Evolutionary conservation across 495 filamentous ascomycete genomes (phyloP), one percentile per base, ranked within the genome.

Genomic region (Penicillium coffeae): DNA sequence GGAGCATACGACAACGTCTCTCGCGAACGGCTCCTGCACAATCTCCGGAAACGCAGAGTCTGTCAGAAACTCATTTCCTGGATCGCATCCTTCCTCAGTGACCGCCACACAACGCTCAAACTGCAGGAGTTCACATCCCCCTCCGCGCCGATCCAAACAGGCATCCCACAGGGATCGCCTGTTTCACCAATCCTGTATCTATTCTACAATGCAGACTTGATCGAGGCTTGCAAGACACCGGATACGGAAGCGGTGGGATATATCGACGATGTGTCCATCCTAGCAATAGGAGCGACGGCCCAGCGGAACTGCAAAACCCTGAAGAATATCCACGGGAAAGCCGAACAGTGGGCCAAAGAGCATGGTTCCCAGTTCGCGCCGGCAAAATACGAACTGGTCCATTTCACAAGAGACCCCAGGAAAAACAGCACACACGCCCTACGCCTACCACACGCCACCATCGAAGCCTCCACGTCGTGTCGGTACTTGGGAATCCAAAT

Each of bases 21-120:
- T n/a, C 21, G 56, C 59, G 10, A 57, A 62, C 22, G 43, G 50
- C 38, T 40, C 1, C 10, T 40, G 6, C 38, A 40, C 13, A 18
- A 19, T 3, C 38, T 40, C 4, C 14, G 38, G 19, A 40, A 40
- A 16, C 38, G 38, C 4, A 0, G 38, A 7, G 18, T 40, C 38
- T 19, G 15, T 1, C 12, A 40, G 5, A 1, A 1, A 2, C 18
- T 40, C 15, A 40, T 19, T 1, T 10, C 6, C 1, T 40, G 12
- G 15, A 9, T 40, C 10, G 14, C 6, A 4, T 8, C 15, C 13
- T 19, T 40, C 3, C 6, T 40, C 3, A 4, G 12, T 10, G 18
- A 40, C 18, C 38, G 38, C 4, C 13, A 7, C 6, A 40, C 38
- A 0, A 8, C 38, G 3, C 38, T 40, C 4, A 2, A 19, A 0